These are phyloP conservation scores for Parafenestella ontariensis DNA, from an alignment of 2,329 filamentous ascomycete genomes.

Conservation along the genomic window DNA sequence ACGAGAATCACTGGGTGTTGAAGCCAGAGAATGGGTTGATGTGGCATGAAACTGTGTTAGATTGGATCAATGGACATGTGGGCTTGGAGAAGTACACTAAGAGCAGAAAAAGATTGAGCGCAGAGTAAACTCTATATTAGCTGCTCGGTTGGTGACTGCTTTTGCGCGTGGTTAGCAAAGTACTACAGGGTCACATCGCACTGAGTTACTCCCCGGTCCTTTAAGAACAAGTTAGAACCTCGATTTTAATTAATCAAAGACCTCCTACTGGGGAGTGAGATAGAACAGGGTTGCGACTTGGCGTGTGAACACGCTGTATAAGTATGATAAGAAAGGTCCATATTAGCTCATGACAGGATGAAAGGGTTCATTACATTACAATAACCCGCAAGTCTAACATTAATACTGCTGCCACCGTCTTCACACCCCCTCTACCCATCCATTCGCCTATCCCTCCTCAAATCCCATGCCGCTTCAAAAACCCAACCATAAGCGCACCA, in stretches of 20 bases:
- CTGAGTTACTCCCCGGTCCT: too few relatives aligned
- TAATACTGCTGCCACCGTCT: not conserved
- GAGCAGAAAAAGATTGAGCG: constrained; percentile 14
- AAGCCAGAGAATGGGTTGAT: constrained; percentile 90
- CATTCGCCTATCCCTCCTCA: not conserved
- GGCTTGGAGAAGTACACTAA: constrained; percentile 57
- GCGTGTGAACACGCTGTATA: too few relatives aligned
- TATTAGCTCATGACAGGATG: not conserved
- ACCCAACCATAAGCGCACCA: constrained; percentile 45
- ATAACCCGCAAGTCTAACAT: not conserved
- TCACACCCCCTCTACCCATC: too few relatives aligned
- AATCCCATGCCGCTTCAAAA: constrained; percentile 38
- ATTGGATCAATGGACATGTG: constrained; percentile 72
- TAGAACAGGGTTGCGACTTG: too few relatives aligned
- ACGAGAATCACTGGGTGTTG: constrained; percentile 82
- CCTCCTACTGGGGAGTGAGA: too few relatives aligned
- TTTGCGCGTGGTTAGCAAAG: not conserved
- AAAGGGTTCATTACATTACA: not conserved
- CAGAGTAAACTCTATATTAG: not conserved
- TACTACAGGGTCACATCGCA: too few relatives aligned
- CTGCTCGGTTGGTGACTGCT: too few relatives aligned
- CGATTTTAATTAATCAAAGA: too few relatives aligned
- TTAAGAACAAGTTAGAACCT: too few relatives aligned
- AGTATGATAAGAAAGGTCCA: not conserved
- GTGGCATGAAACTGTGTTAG: constrained; percentile 87